These are phyloP conservation scores for Amphicarpaea edgeworthii DNA, from an alignment of 306 rosid species.

Conservation along the genomic window DNA sequence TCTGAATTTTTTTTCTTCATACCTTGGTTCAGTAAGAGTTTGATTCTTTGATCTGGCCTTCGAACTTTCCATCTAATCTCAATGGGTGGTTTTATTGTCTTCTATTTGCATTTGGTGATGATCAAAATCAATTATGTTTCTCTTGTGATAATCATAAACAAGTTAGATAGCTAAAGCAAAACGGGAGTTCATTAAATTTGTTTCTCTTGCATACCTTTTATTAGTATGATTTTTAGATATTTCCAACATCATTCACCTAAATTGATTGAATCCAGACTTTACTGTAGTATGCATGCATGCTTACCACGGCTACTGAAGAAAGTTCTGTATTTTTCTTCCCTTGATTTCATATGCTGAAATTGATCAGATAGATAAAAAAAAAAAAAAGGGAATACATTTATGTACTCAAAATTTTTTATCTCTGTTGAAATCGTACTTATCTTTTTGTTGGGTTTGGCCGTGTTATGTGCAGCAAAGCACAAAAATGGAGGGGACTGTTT, in stretches of 20 bases:
- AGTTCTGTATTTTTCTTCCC: conserved; percentile 16
- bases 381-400: not conserved
- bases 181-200: not conserved
- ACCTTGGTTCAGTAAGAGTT: conserved; percentile 8
- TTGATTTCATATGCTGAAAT: conserved; percentile 25
- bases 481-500: conserved; percentile 81
- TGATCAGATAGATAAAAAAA: not conserved
- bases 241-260: not conserved
- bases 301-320: too few species aligned
- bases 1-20: not conserved
- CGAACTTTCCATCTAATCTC: not conserved
- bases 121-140: conserved; percentile 11
- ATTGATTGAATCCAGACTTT: conserved; percentile 28
- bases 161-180: too few species aligned
- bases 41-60: conserved; percentile 25
- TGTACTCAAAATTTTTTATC: conserved; percentile 27
- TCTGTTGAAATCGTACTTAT: conserved; percentile 19
- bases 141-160: conserved; percentile 30
- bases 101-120: conserved; percentile 17
- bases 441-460: conserved; percentile 21
- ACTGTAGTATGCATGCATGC: not conserved
- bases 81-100: not conserved
- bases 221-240: conserved; percentile 18
- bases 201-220: conserved; percentile 12
- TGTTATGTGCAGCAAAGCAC: conserved; percentile 52